Evolutionary conservation across 139 green algal genomes (phyloP), one percentile per base, ranked within the genome.

Genomic region (Haematococcus sp.): DNA sequence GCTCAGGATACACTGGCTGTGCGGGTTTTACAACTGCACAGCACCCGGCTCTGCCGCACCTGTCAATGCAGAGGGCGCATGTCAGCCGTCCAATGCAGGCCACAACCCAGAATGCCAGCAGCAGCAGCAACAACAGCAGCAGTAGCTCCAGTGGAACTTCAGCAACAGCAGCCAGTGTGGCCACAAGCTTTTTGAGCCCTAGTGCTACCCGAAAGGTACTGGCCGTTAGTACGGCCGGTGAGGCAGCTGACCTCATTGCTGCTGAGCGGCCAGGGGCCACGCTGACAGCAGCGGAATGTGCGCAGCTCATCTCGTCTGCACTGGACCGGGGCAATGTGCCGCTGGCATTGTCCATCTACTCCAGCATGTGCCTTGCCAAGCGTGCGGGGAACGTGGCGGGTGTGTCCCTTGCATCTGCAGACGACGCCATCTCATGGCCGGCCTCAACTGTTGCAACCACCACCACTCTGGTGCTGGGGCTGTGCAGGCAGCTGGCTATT

Each of bases 341-440:
- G 9, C 81, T 97, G 34, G 92, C 87, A 25, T 43, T 94, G 28
- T 83, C 76, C 13, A 68, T 97, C 0, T 90, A 93, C 35, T 40
- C 78, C 28, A 80, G 83, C 33, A 91, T 97, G 90, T 82, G 74
- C 32, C 25, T 54, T 1, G 77, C 76, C 3, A 65, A 34, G 58
- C 28, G 58, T 9, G n/a, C 58, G 58, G 11, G 23, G 4, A 28
- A 22, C 34, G 28, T 34, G 17, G 58, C 58, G 33, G 58, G 58
- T 65, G 58, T 65, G n/a, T 40, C 58, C n/a, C 25, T 27, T 4
- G 25, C 58, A 34, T 65, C 58, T 4, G 58, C 28, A 13, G 61
- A 68, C 33, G 32, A 13, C 7, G 61, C 56, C 43, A 43, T 80
- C 56, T 15, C 5, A 15, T 97, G 92, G 92, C 87, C 91, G 2